Evolutionary conservation across 805 yeast species (phyloP).

Genomic region (Millerozyma miso): DNA sequence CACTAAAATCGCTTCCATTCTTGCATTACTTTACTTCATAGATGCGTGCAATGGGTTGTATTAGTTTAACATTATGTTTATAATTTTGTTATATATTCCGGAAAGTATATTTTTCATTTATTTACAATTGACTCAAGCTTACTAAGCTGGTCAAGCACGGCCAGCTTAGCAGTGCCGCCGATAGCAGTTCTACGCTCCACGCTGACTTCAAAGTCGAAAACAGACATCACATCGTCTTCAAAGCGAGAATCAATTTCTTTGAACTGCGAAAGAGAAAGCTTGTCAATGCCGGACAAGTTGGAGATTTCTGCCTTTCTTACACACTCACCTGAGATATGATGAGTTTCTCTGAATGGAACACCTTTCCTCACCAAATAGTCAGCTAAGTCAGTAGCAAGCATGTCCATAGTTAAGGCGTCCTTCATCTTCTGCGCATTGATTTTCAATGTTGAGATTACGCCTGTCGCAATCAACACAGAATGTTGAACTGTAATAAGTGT

Average conservation of each 20-base stretch:
- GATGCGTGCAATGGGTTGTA: too few relatives aligned
- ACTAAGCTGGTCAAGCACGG: constrained; percentile 73
- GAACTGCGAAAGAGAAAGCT: constrained; percentile 73
- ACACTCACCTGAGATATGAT: constrained; percentile 97
- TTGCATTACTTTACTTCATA: neutral
- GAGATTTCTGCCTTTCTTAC: constrained; percentile 85
- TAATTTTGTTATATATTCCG: neutral
- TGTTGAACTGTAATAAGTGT: constrained; percentile 86
- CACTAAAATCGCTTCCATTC: neutral
- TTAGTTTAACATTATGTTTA: too few relatives aligned
- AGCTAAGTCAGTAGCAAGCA: constrained; percentile 98
- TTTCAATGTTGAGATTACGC: constrained; percentile 83
- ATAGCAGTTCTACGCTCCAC: constrained; percentile 96
- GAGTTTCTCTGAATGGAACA: constrained; percentile 98
- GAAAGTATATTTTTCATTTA: neutral
- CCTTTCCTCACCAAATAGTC: constrained; percentile 97
- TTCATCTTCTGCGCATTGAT: constrained; percentile 76
- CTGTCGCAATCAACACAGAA: constrained; percentile 91
- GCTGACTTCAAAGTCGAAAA: constrained; percentile 88
- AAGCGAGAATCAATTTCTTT: constrained; percentile 77
- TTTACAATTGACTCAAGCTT: constrained; percentile 15
- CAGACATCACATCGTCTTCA: constrained; percentile 70
- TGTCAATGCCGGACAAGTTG: constrained; percentile 77
- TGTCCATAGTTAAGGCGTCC: constrained; percentile 92
- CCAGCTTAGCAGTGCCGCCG: constrained; percentile 94